Evolutionary conservation across 345 rosid species (phyloP).

Genomic region (Combretum micranthum): DNA sequence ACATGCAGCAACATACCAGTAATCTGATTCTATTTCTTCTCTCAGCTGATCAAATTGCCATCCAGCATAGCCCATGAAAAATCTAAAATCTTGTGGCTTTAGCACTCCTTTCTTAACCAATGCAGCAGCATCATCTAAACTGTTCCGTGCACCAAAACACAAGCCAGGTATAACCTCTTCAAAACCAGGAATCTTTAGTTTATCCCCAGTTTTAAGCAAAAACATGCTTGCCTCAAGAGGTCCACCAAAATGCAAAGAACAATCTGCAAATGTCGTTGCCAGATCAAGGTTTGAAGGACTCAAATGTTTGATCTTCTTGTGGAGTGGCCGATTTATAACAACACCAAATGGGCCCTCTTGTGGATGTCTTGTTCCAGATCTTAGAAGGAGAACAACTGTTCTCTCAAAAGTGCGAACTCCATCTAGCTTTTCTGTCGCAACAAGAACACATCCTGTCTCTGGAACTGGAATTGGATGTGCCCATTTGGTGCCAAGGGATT

Average conservation of each 20-base stretch:
- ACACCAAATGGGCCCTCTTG: constrained; percentile 92
- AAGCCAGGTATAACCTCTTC: constrained; percentile 83
- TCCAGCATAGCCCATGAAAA: constrained; percentile 86
- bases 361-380: constrained; percentile 75
- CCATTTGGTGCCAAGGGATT: constrained; percentile 62
- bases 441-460: constrained; percentile 89
- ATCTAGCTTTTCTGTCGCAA: constrained; percentile 92
- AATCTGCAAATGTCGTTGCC: constrained; percentile 72
- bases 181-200: constrained; percentile 51
- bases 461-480: constrained; percentile 92
- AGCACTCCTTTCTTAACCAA: constrained; percentile 71
- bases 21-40: constrained; percentile 75
- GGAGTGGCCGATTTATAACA: constrained; percentile 80
- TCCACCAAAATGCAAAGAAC: constrained; percentile 81
- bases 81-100: constrained; percentile 75
- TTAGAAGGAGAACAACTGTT: constrained; percentile 84
- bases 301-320: constrained; percentile 71
- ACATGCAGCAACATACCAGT: constrained; percentile 83
- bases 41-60: constrained; percentile 91
- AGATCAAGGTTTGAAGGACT: constrained; percentile 64
- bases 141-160: constrained; percentile 71
- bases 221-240: constrained; percentile 90
- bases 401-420: constrained; percentile 76
- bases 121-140: constrained; percentile 70
- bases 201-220: constrained; percentile 44